Conservation (phyloP, 164 flowering plant genomes). For the Vitis labrusca region DNA sequence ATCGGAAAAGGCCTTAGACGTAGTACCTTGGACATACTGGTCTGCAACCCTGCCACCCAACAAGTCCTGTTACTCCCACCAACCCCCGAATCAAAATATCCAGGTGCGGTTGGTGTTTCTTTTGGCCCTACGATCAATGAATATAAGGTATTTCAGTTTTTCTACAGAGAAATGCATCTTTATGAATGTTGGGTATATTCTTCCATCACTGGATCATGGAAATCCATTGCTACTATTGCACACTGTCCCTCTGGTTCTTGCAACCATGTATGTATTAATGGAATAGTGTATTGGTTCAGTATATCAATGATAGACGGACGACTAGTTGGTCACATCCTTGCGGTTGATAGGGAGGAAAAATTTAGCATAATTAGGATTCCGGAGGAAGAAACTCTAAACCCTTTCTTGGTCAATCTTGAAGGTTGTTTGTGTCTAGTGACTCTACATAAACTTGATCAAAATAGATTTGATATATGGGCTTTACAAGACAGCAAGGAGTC, state of each 20-base stretch:
- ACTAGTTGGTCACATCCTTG: background rate
- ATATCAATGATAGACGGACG: background rate
- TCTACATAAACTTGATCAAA: no score
- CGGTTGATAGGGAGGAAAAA: no score
- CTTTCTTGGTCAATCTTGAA: no score
- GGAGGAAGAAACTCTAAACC: no score
- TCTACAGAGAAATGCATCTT: background rate
- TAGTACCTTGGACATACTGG: conserved; percentile 1
- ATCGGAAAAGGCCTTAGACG: background rate
- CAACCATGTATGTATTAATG: conserved; percentile 7
- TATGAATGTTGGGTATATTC: conserved; percentile 1
- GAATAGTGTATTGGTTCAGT: conserved; percentile 9
- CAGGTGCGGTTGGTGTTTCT: conserved; percentile 12
- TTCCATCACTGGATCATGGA: conserved; percentile 9
- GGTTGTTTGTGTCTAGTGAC: no score
- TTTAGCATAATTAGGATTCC: no score
- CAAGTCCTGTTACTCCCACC: conserved; percentile 15
- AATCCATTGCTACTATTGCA: conserved; percentile 1
- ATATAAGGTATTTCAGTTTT: conserved; percentile 23
- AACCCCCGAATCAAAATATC: background rate
- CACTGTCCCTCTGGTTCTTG: background rate
- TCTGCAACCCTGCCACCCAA: conserved; percentile 18
- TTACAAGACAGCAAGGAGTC: no score
- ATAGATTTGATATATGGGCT: no score
- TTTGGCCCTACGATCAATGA: conserved; percentile 16